These are phyloP conservation scores for Tolypocladium sp. DNA, from an alignment of 2,329 filamentous ascomycete species.

Conservation along the genomic window DNA sequence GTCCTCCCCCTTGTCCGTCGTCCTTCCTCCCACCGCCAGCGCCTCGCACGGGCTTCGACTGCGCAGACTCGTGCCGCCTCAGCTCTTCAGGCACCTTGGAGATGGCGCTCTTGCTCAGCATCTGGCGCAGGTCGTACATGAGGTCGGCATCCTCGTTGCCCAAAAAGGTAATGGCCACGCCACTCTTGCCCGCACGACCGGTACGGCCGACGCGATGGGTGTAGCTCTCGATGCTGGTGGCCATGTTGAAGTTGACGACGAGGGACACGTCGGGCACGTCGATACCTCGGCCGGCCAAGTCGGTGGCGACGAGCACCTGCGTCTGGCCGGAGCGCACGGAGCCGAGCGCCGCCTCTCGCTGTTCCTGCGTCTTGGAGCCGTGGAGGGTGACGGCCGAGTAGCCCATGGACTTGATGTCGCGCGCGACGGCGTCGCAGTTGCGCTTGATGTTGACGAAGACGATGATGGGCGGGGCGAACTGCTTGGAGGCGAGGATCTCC, in stretches of 20 bases:
- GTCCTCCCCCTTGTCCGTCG: constrained; percentile 7
- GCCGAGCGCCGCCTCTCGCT: constrained; percentile 84
- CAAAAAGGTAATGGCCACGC: constrained; percentile 92
- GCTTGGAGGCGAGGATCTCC: constrained; percentile 73
- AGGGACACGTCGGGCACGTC: constrained; percentile 90
- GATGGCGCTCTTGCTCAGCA: constrained; percentile 83
- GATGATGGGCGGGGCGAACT: constrained; percentile 85
- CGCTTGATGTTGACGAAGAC: constrained; percentile 99
- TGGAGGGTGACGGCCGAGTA: constrained; percentile 86
- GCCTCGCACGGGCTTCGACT: constrained; percentile 58
- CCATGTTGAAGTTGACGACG: constrained; percentile 99
- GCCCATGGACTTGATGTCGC: constrained; percentile 90
- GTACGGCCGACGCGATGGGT: constrained; percentile 96
- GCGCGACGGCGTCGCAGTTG: constrained; percentile 90
- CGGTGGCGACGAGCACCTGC: constrained; percentile 88
- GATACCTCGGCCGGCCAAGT: constrained; percentile 93
- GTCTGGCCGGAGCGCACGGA: constrained; percentile 74
- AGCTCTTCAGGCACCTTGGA: constrained; percentile 88
- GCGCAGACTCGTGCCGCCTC: constrained; percentile 80
- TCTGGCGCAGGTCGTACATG: constrained; percentile 91
- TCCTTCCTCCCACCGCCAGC: constrained; percentile 20
- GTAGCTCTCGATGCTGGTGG: constrained; percentile 83
- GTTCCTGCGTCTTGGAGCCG: constrained; percentile 94
- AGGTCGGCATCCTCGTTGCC: constrained; percentile 84
- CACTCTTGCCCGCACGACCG: constrained; percentile 92